phyloP scores from a whole-genome alignment of 805 yeast genomes.

The Schwanniomyces sp. region DNA sequence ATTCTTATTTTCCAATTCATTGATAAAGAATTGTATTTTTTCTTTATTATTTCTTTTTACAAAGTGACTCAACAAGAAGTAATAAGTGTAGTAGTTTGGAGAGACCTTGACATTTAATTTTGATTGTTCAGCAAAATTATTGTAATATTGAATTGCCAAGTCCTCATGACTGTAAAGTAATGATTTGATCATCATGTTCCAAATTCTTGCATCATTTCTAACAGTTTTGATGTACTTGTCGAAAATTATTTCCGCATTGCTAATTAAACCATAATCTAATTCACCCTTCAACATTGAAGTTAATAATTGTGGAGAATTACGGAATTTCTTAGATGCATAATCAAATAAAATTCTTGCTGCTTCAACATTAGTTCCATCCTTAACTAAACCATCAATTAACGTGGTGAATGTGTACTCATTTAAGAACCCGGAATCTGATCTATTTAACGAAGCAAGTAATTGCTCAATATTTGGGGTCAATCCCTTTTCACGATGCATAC shows the following conservation, averaged over 20 bases:
- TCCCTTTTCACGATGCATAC: constrained; percentile 43
- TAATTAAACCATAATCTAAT: constrained; percentile 37
- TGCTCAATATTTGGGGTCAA: constrained; percentile 38
- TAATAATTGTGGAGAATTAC: constrained; percentile 36
- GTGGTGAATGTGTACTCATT: constrained; percentile 51
- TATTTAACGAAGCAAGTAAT: constrained; percentile 42
- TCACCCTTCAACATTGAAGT: constrained; percentile 51
- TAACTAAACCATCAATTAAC: constrained; percentile 53
- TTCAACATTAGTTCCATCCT: constrained; percentile 43
- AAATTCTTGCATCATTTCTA: constrained; percentile 40
- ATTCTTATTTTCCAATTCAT: constrained; percentile 32
- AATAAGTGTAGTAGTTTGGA: constrained; percentile 54
- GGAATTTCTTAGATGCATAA: constrained; percentile 32
- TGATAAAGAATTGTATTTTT: constrained; percentile 33
- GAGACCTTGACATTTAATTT: constrained; percentile 13
- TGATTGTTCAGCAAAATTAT: constrained; percentile 26
- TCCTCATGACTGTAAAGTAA: constrained; percentile 29
- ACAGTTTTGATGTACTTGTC: constrained; percentile 32
- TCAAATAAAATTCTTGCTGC: constrained; percentile 55
- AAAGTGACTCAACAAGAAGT: constrained; percentile 44
- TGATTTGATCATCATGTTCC: constrained; percentile 40
- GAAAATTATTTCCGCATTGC: constrained; percentile 30
- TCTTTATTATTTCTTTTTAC: constrained; percentile 26
- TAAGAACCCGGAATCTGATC: constrained; percentile 11
- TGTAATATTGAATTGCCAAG: constrained; percentile 42